Evolutionary conservation across 768 basidiomycete genomes (phyloP), one percentile per base, ranked within the genome.

Genomic region (Boletus patriciae): DNA sequence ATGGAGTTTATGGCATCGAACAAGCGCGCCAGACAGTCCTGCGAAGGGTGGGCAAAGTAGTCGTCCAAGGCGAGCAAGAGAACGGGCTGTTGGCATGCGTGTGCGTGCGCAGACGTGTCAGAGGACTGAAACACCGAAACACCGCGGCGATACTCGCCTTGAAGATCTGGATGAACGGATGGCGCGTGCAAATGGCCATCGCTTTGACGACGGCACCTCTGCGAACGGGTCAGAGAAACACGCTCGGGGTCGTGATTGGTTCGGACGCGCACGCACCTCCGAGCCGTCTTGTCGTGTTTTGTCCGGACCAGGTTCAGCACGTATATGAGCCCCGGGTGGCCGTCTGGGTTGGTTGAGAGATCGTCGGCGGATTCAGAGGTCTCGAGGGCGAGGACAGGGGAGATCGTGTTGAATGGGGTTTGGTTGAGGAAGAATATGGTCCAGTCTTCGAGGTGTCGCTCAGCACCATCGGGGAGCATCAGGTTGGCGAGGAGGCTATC

Each of bases 351-450:
- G 62, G 55, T 46, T 46, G 68, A 56, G 44, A 59, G 18, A n/a
- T 68, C 70, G 2, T 73, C 75, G 9, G 65, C 65, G 13, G 68
- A 50, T 25, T 75, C 73, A 42, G 74, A 67, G 1, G 81, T 83
- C 63, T 89, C 88, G 60, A 88, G 75, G 1, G 90, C 85, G 41
- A 95, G 79, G 16, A 94, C 83, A 7, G 93, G 90, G 2, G 87
- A 83, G 61, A 96, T 92, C 18, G 86, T 87, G 67, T 94, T 94
- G 75, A 88, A 90, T 0, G 87, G 80, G 0, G 91, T 93, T 74
- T 98, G 97, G 69, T 98, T 98, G 55, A 99, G 83, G 73, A 96
- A 97, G 80, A 99, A 99, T 43, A 98, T 86, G 6, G 97, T 98
- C 95, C 95, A 98, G 73, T 98, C 97, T 70, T 96, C 93, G 23